Evolutionary conservation across 768 basidiomycete species (phyloP), one percentile per base, ranked within the genome.

Genomic region (Postia placenta): DNA sequence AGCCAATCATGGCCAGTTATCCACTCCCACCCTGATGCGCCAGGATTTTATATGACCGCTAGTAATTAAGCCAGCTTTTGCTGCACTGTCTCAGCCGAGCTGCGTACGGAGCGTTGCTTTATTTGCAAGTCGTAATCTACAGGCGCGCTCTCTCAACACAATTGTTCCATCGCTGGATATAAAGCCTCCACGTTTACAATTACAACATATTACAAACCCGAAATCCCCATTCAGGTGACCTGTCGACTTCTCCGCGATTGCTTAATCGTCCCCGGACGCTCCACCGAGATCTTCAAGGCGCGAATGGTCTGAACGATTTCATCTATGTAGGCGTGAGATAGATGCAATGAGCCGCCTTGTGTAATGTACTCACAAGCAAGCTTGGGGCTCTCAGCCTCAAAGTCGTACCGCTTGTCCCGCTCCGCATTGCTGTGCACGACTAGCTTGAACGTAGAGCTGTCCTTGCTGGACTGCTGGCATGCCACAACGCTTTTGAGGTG

Each of bases 321-420:
- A 53, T 73, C 84, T 87, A 42, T 19, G 14, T 19, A 17, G 5
- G 22, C 4, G 2, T 5, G 38, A 23, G 30, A 12, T 22, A 25
- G 6, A 27, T 27, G n/a, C 14, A 7, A 19, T 1, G n/a, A 40
- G 11, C 25, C n/a, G 49, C 11, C n/a, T n/a, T 38, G 39, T 5
- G 6, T 25, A 22, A 14, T 11, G 19, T 25, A 70, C 87, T 58
- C 60, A 88, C 89, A 77, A 41, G 94, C 92, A 48, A 82, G 62
- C 64, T 83, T 85, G 1, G 87, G 75, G 56, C 71, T 92, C 66
- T 95, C 94, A 0, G 93, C 95, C 68, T 99, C 96, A 62, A 96
- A 97, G 59, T 98, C 95, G 63, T 97, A 98, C 33, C 92, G 75
- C 74, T 98, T 99, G 56, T 84, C 86, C 36, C 81, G 75, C 37